Evolutionary conservation across 768 basidiomycete species (phyloP), one percentile per base, ranked within the genome.

Genomic region (Lactifluus hygrophoroides): DNA sequence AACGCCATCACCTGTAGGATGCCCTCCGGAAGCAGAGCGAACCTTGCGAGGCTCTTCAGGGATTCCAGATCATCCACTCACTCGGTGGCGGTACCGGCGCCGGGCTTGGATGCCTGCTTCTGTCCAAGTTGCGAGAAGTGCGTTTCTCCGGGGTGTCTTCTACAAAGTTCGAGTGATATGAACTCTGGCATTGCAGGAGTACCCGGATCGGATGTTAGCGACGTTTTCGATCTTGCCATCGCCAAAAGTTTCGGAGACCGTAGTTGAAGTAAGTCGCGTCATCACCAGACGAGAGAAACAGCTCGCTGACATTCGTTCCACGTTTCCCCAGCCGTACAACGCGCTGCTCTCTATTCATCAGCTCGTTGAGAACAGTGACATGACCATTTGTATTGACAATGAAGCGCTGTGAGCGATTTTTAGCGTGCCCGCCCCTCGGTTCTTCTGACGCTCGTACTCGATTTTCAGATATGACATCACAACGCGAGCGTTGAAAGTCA

Each of bases 11-110:
- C n/a, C n/a, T 54, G 2, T 55, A 85, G 79, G 94, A 94, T 44
- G 76, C 84, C n/a, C 65, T 92, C 9, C 80, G 94, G 63, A 81
- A 76, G 66, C 88, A 95, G 69, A 76, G 87, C 2, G 94, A 97
- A 69, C 69, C 74, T 1, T 89, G 88, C 65, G 92, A 98, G 40
- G 80, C 84, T 9, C 75, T 97, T 19, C 94, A 98, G 74, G 94
- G 94, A 0, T 92, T 94, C 68, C 92, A 94, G 66, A 70, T 94
- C 47, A 71, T 93, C 10, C 92, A 95, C 63, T 92, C 93, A 17
- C 81, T 98, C 17, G 93, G 93, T 35, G 93, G 93, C 60, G 93
- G 93, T 37, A 94, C 90, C 3, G 93, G 92, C 37, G 83, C 92
- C 23, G 93, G 93, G 17, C 71, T 94, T 42, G 92, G 92, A 38